These are phyloP conservation scores for Diaporthe velutina DNA, from an alignment of 2,329 filamentous ascomycete genomes.

Conservation along the genomic window DNA sequence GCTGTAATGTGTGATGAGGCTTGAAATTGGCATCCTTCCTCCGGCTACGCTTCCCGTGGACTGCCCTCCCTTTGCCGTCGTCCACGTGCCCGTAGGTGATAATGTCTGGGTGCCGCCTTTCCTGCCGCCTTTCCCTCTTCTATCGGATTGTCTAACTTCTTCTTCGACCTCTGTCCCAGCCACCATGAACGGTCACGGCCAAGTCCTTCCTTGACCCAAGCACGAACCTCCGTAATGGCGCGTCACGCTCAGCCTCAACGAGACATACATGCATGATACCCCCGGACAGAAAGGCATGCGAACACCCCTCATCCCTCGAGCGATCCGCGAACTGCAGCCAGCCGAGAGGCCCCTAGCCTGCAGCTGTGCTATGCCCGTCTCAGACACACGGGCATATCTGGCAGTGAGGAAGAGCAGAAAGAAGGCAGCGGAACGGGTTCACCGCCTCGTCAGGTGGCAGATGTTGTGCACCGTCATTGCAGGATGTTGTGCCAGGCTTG, in stretches of 20 bases:
- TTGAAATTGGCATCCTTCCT: background rate
- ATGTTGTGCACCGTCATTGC: slow-evolving; percentile 23
- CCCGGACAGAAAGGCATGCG: background rate
- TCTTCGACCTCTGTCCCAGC: no score
- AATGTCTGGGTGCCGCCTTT: no score
- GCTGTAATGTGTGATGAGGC: background rate
- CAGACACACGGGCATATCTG: background rate
- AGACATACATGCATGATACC: slow-evolving; percentile 5
- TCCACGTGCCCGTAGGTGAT: background rate
- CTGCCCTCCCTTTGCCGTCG: no score
- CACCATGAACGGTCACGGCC: background rate
- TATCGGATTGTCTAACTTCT: no score
- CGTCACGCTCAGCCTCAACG: background rate
- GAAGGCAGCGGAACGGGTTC: background rate
- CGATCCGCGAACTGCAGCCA: background rate
- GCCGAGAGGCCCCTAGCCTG: background rate
- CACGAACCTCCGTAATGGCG: background rate
- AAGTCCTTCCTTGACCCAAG: background rate
- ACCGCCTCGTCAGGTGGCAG: slow-evolving; percentile 19
- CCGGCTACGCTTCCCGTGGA: background rate
- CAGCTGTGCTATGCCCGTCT: slow-evolving; percentile 10
- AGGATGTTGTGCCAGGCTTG: slow-evolving; percentile 14
- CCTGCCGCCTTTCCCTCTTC: background rate
- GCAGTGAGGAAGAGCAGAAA: background rate
- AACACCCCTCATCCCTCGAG: background rate